phyloP scores from a whole-genome alignment of 1,284 basidiomycete species.

The Sporisorium sorghi region DNA sequence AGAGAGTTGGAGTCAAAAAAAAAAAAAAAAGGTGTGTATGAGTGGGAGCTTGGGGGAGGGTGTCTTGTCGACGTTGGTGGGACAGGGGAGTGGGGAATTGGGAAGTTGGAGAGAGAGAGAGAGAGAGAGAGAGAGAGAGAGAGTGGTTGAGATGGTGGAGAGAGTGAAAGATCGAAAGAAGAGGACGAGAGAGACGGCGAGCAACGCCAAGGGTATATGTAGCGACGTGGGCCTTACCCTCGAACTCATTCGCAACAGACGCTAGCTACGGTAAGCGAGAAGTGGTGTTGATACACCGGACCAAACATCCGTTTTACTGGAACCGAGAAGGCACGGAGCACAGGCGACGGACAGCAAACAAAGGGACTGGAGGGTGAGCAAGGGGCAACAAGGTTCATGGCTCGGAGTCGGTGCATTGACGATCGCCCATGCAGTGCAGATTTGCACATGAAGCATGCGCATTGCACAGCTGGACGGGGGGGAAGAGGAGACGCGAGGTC shows the following conservation, averaged over 20 bases:
- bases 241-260: not conserved
- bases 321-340: not conserved
- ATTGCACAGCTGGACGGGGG: too few relatives aligned
- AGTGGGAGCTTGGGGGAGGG: constrained; percentile 3
- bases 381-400: not conserved
- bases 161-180: constrained; percentile 21
- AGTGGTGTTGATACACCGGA: not conserved
- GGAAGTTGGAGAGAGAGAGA: too few relatives aligned
- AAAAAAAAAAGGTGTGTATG: constrained; percentile 23
- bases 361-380: not conserved
- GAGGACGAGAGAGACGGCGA: not conserved
- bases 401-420: constrained; percentile 31
- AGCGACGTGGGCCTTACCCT: not conserved
- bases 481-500: too few relatives aligned
- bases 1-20: constrained; percentile 25
- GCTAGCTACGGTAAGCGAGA: not conserved
- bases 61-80: not conserved
- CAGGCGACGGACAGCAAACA: not conserved
- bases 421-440: constrained; percentile 39
- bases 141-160: too few relatives aligned
- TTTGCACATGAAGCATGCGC: constrained; percentile 17
- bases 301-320: not conserved
- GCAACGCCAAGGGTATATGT: constrained; percentile 28
- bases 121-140: constrained; percentile 23
- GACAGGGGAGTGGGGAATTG: not conserved